Evolutionary conservation across 2,329 filamentous ascomycete genomes (phyloP).

Genomic region (Pseudogymnoascus sp.): DNA sequence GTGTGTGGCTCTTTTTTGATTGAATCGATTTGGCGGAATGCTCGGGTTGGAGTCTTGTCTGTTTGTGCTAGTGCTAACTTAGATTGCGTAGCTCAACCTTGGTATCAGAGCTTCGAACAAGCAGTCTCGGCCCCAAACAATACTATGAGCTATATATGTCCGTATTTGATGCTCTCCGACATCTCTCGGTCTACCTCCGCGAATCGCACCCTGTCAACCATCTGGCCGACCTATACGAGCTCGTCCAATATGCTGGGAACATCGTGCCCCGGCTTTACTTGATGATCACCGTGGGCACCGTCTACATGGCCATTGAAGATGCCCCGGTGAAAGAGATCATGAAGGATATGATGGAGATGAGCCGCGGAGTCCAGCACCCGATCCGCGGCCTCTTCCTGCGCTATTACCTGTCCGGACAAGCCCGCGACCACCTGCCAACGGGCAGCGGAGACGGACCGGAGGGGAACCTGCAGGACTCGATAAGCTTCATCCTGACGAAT

Average conservation of each 20-base stretch:
- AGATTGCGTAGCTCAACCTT: conserved; percentile 71
- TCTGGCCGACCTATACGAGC: conserved; percentile 93
- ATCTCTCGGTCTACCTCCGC: conserved; percentile 91
- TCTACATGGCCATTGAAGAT: conserved; percentile 98
- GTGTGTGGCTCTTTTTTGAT: conserved; percentile 48
- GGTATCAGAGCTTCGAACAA: conserved; percentile 95
- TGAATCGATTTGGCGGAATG: conserved; percentile 13
- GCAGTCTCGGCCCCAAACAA: conserved; percentile 95
- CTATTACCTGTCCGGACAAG: conserved; percentile 94
- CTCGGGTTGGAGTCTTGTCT: conserved; percentile 14
- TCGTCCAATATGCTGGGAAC: conserved; percentile 97
- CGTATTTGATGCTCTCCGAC: conserved; percentile 94
- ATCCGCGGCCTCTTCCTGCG: conserved; percentile 90
- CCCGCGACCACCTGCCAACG: conserved; percentile 77
- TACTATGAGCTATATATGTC: conserved; percentile 99
- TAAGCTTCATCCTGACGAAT: conserved; percentile 96
- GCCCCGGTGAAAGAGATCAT: conserved; percentile 99
- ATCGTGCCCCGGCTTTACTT: conserved; percentile 94
- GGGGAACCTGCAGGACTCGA: conserved; percentile 92
- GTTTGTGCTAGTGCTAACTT: conserved; percentile 25
- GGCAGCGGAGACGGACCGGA: conserved; percentile 84
- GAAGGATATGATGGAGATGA: conserved; percentile 99
- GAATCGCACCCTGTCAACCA: conserved; percentile 98
- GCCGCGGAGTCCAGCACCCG: conserved; percentile 91
- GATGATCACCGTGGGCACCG: conserved; percentile 98